These are phyloP conservation scores for Leccinum incarnatum DNA, from an alignment of 768 basidiomycete genomes.

Conservation along the genomic window DNA sequence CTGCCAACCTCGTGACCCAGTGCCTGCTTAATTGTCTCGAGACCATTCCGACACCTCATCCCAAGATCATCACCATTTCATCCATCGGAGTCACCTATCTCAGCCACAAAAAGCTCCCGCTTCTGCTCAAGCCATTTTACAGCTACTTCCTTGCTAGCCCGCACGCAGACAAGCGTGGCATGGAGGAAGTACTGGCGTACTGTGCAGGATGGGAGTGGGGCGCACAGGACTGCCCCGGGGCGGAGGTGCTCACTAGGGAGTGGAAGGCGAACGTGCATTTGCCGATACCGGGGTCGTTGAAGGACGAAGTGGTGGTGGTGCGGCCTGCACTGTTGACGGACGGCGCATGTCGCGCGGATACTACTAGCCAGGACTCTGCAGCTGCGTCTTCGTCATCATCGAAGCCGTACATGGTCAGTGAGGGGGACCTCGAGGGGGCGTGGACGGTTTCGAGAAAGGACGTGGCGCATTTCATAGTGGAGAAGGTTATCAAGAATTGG, in stretches of 20 bases:
- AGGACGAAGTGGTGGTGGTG: conserved; percentile 41
- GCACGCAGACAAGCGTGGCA: conserved; percentile 61
- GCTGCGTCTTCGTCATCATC: conserved; percentile 15
- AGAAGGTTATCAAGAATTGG: conserved; percentile 48
- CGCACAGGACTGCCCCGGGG: conserved; percentile 38
- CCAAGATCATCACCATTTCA: conserved; percentile 54
- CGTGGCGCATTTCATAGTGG: conserved; percentile 62
- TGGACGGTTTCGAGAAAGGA: conserved; percentile 63
- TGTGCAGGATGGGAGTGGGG: conserved; percentile 53
- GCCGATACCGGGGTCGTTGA: conserved; percentile 43
- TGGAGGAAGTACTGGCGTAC: conserved; percentile 50
- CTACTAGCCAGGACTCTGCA: background rate
- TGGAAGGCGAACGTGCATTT: conserved; percentile 41
- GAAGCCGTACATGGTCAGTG: conserved; percentile 42
- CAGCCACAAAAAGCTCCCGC: conserved; percentile 46
- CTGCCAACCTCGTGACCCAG: conserved; percentile 58
- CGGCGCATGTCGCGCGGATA: conserved; percentile 42
- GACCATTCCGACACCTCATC: conserved; percentile 46
- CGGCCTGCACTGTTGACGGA: conserved; percentile 60
- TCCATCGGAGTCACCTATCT: conserved; percentile 48
- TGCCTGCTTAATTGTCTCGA: conserved; percentile 53
- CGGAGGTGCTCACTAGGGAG: conserved; percentile 41
- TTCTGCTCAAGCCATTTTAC: conserved; percentile 50
- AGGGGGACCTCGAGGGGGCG: conserved; percentile 36
- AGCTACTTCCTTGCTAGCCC: conserved; percentile 40